Conservation (phyloP, 441 rosid genomes). For the Bocquillonia castaneifolia region DNA sequence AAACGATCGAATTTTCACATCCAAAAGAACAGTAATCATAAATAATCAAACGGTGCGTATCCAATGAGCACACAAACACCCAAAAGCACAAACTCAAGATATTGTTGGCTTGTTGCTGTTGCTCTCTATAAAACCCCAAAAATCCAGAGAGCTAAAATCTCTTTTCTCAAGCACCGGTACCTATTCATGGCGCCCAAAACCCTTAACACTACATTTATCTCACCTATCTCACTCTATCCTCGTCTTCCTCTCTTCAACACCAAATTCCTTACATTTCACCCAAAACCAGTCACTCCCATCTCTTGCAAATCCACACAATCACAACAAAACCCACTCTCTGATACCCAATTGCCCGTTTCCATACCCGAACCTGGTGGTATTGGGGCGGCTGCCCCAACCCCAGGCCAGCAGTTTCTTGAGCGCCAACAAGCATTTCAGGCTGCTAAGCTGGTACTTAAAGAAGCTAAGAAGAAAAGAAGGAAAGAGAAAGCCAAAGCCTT, state of each 20-base stretch:
- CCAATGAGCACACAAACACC: too few species aligned
- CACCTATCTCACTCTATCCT: slow-evolving; percentile 40
- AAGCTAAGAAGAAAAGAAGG: slow-evolving; percentile 43
- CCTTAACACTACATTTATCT: slow-evolving; percentile 46
- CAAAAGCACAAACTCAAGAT: too few species aligned
- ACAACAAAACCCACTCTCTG: slow-evolving; percentile 23
- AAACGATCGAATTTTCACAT: too few species aligned
- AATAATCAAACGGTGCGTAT: too few species aligned
- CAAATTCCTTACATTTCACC: slow-evolving; percentile 25
- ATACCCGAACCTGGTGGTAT: slow-evolving; percentile 43
- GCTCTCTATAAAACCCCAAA: background rate
- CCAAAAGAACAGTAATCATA: too few species aligned
- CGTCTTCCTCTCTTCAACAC: slow-evolving; percentile 27
- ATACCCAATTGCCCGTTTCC: slow-evolving; percentile 27
- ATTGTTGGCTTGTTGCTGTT: too few species aligned
- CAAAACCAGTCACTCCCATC: slow-evolving; percentile 26
- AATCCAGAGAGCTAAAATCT: background rate
- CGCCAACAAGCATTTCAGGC: slow-evolving; percentile 54
- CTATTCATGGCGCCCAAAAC: slow-evolving; percentile 53
- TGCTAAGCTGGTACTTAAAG: slow-evolving; percentile 46
- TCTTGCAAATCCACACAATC: slow-evolving; percentile 38
- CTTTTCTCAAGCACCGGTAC: background rate
- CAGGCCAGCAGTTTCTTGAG: slow-evolving; percentile 66
- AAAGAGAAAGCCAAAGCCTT: slow-evolving; percentile 29
- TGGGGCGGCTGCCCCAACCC: slow-evolving; percentile 71